A percentile compares a stretch with the other conserved stretches of the same genome.
phyloP scores from a whole-genome alignment of 345 rosid species.

The Heritiera fomes region DNA sequence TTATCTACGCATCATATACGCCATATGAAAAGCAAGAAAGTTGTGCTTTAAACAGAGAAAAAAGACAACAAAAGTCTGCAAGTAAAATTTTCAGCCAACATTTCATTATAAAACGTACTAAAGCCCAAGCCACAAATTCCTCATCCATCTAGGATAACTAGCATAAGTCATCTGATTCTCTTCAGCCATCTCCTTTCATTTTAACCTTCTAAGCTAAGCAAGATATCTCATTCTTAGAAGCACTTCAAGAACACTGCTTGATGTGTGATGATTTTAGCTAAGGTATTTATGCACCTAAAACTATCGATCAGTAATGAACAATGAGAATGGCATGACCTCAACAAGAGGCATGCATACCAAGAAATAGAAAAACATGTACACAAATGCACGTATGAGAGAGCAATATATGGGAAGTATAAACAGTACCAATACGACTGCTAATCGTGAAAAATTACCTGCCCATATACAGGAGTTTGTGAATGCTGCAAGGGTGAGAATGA shows the following conservation, averaged over 20 bases:
- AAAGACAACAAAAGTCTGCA: neutral
- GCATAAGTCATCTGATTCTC: neutral
- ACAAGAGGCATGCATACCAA: neutral
- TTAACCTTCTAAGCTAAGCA: neutral
- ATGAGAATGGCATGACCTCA: neutral
- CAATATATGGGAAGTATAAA: neutral
- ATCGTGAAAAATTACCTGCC: slow-evolving; percentile 52
- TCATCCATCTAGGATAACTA: neutral
- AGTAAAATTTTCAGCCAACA: neutral
- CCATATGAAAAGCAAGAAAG: neutral
- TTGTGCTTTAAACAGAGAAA: neutral
- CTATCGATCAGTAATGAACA: neutral
- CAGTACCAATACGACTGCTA: neutral
- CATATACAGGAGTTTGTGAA: slow-evolving; percentile 45
- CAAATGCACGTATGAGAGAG: too few species aligned
- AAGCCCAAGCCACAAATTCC: neutral
- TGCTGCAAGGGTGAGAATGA: slow-evolving; percentile 51
- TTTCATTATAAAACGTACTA: neutral
- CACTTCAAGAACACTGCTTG: neutral
- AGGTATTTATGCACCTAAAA: neutral
- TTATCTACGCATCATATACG: too few species aligned
- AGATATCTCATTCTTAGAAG: neutral
- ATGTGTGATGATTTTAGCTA: neutral
- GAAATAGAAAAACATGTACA: neutral
- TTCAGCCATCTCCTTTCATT: neutral